Percentiles rank a stretch among this genome's conserved stretches.
Evolutionary conservation across 257 asterid genomes (phyloP).

Genomic region (Henckelia pumila): DNA sequence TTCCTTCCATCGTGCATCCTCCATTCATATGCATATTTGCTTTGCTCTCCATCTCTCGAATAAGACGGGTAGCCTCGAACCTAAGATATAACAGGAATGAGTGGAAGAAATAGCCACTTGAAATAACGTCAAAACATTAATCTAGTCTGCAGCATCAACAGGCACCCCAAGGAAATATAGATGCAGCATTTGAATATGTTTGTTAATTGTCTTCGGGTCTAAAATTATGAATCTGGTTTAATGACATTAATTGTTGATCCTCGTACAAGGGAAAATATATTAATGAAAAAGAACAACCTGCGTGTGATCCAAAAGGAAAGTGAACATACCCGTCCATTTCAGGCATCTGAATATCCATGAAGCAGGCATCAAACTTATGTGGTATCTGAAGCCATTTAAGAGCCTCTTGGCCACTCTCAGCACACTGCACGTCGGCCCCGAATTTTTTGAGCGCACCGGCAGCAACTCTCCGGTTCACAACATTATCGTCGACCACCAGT

Average conservation of each 20-base stretch:
- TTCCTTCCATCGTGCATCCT: constrained; percentile 25
- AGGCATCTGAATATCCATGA: constrained; percentile 99
- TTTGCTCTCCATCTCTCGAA: constrained; percentile 63
- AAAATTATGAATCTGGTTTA: too few species aligned
- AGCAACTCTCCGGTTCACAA: constrained; percentile 84
- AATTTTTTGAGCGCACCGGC: constrained; percentile 87
- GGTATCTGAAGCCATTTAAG: constrained; percentile 72
- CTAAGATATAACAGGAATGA: constrained; percentile 33
- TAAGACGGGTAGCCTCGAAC: constrained; percentile 78
- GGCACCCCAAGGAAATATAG: background rate
- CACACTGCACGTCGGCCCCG: constrained; percentile 84
- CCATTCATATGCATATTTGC: constrained; percentile 40
- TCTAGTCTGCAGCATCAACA: background rate
- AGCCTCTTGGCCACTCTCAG: constrained; percentile 80
- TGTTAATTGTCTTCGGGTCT: background rate
- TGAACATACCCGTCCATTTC: constrained; percentile 93
- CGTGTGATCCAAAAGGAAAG: background rate
- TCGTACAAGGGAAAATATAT: background rate
- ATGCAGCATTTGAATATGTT: background rate
- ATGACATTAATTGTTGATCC: too few species aligned
- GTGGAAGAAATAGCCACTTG: background rate
- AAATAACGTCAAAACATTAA: background rate
- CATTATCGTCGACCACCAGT: constrained; percentile 87
- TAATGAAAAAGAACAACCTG: background rate
- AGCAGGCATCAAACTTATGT: constrained; percentile 80